These are phyloP conservation scores for Peronospora destructor DNA, from an alignment of 352 stramenopile genomes.

Conservation along the genomic window DNA sequence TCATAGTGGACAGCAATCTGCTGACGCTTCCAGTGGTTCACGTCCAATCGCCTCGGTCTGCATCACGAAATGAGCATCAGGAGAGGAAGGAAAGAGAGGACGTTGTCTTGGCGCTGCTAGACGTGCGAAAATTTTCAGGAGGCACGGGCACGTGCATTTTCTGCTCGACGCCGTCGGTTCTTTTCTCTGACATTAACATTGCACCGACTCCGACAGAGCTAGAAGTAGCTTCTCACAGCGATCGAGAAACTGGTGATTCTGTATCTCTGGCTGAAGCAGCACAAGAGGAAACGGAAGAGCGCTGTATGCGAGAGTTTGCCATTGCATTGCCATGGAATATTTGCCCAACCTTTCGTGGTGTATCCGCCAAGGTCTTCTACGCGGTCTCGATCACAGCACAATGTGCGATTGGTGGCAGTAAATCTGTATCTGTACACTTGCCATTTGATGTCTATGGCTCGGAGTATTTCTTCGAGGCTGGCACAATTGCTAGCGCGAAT, in stretches of 20 bases:
- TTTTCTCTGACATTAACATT: slow-evolving; percentile 58
- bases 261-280: slow-evolving; percentile 12
- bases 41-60: slow-evolving; percentile 63
- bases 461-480: slow-evolving; percentile 40
- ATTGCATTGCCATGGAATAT: slow-evolving; percentile 40
- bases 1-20: slow-evolving; percentile 89
- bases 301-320: slow-evolving; percentile 46
- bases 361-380: slow-evolving; percentile 55
- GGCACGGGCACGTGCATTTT: slow-evolving; percentile 58
- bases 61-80: slow-evolving; percentile 17
- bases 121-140: slow-evolving; percentile 47
- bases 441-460: slow-evolving; percentile 56
- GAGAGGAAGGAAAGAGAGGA: slow-evolving; percentile 17
- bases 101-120: slow-evolving; percentile 13
- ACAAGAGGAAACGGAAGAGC: slow-evolving; percentile 31
- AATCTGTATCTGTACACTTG: slow-evolving; percentile 42
- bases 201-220: slow-evolving; percentile 33
- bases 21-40: slow-evolving; percentile 89
- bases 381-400: slow-evolving; percentile 47
- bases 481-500: slow-evolving; percentile 29
- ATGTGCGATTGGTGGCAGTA: slow-evolving; percentile 19
- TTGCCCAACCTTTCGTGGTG: slow-evolving; percentile 53
- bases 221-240: slow-evolving; percentile 7
- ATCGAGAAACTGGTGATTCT: slow-evolving; percentile 2
- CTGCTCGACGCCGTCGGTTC: slow-evolving; percentile 37